phyloP scores from a whole-genome alignment of 495 filamentous ascomycete genomes.

The Bathelium albidoporum region DNA sequence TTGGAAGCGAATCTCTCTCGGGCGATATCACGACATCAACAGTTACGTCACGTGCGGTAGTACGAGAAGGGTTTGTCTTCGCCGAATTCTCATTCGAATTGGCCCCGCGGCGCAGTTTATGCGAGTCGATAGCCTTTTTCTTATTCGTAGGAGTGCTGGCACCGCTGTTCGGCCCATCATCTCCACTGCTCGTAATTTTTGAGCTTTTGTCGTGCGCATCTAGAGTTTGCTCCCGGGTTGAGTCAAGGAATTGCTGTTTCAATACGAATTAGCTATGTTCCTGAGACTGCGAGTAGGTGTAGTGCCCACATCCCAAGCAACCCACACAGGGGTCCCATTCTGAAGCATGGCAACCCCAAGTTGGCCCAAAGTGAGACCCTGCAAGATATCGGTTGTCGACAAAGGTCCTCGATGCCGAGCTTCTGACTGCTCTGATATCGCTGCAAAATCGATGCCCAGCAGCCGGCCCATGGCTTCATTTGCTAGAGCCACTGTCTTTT shows the following conservation, averaged over 20 bases:
- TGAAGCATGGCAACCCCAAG: conserved; percentile 54
- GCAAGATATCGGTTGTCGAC: conserved; percentile 37
- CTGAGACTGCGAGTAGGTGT: neutral
- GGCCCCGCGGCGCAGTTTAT: neutral
- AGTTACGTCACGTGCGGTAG: conserved; percentile 37
- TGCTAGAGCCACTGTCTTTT: conserved; percentile 56
- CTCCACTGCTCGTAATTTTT: neutral
- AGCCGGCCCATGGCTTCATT: conserved; percentile 62
- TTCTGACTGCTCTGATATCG: conserved; percentile 12
- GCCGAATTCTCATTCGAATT: neutral
- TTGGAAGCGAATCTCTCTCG: conserved; percentile 13
- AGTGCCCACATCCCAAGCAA: conserved; percentile 32
- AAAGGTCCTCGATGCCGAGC: neutral
- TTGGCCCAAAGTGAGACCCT: conserved; percentile 47
- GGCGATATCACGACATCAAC: conserved; percentile 48
- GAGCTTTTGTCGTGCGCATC: conserved; percentile 5
- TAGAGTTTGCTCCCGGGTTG: conserved; percentile 21
- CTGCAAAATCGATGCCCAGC: conserved; percentile 37
- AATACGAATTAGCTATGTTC: neutral
- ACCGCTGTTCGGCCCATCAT: neutral
- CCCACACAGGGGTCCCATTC: conserved; percentile 36
- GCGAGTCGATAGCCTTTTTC: neutral
- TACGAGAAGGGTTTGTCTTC: neutral
- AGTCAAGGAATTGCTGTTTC: conserved; percentile 23
- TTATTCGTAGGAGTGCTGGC: conserved; percentile 13